phyloP scores from a whole-genome alignment of 768 basidiomycete genomes.

The Suillus brevipes region DNA sequence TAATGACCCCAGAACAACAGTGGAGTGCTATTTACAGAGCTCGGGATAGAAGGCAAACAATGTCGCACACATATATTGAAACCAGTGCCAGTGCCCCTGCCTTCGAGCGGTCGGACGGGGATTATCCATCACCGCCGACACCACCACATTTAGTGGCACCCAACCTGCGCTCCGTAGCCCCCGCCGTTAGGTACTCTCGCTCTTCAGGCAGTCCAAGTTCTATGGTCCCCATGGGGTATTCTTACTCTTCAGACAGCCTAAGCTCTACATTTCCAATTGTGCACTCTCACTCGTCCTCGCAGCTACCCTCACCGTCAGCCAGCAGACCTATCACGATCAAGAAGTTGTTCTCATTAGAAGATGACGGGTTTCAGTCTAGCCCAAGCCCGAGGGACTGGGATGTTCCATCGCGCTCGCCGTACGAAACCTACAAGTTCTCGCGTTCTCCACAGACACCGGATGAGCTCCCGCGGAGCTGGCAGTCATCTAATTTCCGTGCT shows the following conservation, averaged over 20 bases:
- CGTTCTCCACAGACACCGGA: slow-evolving; percentile 33
- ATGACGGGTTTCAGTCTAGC: slow-evolving; percentile 26
- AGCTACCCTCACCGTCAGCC: slow-evolving; percentile 26
- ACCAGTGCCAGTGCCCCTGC: slow-evolving; percentile 16
- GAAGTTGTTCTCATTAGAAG: slow-evolving; percentile 24
- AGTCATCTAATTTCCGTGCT: slow-evolving; percentile 23
- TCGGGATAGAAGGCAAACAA: slow-evolving; percentile 21
- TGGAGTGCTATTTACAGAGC: slow-evolving; percentile 30
- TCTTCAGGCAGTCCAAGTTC: background rate
- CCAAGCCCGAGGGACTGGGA: slow-evolving; percentile 26
- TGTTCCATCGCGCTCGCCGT: slow-evolving; percentile 21
- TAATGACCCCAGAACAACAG: slow-evolving; percentile 27
- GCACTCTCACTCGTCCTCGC: slow-evolving; percentile 21
- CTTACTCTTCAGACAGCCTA: slow-evolving; percentile 13
- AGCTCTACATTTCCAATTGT: slow-evolving; percentile 14
- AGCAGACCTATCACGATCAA: slow-evolving; percentile 34
- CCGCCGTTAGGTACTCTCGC: slow-evolving; percentile 10
- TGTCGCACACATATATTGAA: slow-evolving; percentile 20
- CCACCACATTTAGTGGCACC: slow-evolving; percentile 13
- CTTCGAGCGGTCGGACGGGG: slow-evolving; percentile 19
- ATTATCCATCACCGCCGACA: slow-evolving; percentile 1
- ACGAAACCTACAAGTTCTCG: slow-evolving; percentile 25
- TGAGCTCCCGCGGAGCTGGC: slow-evolving; percentile 30
- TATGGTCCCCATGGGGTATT: slow-evolving; percentile 18
- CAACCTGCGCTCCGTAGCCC: slow-evolving; percentile 12